Conservation (phyloP, 192 early-diverging fungal genomes). For the Chytriomyces sp. region DNA sequence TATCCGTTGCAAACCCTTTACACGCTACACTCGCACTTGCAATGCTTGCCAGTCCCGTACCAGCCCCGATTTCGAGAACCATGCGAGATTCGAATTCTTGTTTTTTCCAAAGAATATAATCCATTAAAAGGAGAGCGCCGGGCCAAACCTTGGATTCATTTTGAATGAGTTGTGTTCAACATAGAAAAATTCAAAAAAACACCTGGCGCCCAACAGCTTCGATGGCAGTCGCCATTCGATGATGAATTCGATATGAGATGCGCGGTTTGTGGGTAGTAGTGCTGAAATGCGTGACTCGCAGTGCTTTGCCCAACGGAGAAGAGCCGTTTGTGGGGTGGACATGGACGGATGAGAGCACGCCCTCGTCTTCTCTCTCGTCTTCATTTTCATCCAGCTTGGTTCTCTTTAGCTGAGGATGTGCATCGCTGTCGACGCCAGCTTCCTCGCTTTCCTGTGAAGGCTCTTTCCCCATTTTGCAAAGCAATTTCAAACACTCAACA, state of each 20-base stretch:
- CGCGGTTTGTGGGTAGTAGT: slow-evolving; percentile 6
- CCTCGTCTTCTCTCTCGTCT: slow-evolving; percentile 30
- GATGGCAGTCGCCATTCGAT: slow-evolving; percentile 37
- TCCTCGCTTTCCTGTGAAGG: too few species aligned
- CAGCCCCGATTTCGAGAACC: slow-evolving; percentile 42
- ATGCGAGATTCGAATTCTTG: neutral
- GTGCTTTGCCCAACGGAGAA: neutral
- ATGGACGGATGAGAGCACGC: slow-evolving; percentile 40
- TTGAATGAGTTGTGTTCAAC: neutral
- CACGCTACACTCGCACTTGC: neutral
- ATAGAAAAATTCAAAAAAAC: neutral
- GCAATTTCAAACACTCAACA: too few species aligned
- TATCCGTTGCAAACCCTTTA: slow-evolving; percentile 41
- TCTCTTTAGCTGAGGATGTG: too few species aligned
- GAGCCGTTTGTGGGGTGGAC: slow-evolving; percentile 15
- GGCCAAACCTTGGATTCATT: slow-evolving; percentile 31
- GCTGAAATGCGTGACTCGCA: neutral
- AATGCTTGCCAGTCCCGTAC: slow-evolving; percentile 37
- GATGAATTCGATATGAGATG: slow-evolving; percentile 3
- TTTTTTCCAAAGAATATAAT: slow-evolving; percentile 24
- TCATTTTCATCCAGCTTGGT: neutral
- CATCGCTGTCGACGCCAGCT: too few species aligned
- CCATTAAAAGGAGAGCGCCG: slow-evolving; percentile 41
- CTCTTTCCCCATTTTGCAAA: too few species aligned
- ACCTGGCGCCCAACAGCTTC: slow-evolving; percentile 18